Evolutionary conservation across 257 asterid genomes (phyloP).

Genomic region (Solanum habrochaites): DNA sequence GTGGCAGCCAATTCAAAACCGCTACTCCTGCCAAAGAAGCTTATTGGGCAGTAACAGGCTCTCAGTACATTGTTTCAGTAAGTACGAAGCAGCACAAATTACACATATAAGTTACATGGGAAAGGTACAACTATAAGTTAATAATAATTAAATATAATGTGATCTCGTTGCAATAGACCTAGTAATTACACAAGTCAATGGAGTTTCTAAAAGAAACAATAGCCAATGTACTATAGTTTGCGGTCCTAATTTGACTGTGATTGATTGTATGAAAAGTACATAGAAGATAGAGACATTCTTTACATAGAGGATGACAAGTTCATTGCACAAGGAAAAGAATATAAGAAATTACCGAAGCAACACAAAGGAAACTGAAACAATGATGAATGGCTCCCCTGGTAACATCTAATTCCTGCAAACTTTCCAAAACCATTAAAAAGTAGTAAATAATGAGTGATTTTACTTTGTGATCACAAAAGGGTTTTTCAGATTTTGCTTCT

Average conservation of each 20-base stretch:
- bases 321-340: neutral
- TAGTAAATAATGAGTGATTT: neutral
- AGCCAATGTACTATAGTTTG: neutral
- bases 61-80: neutral
- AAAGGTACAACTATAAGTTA: neutral
- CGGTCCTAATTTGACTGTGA: neutral
- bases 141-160: neutral
- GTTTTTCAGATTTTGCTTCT: neutral
- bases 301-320: neutral
- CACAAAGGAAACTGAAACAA: neutral
- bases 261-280: neutral
- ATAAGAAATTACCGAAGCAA: neutral
- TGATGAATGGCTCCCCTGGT: neutral
- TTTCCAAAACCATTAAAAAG: neutral
- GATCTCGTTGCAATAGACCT: neutral
- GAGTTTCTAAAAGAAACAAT: neutral
- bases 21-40: constrained; percentile 99
- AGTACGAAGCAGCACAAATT: neutral
- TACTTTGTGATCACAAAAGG: neutral
- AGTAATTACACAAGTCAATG: neutral
- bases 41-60: constrained; percentile 19
- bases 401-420: neutral
- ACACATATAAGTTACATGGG: neutral
- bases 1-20: constrained; percentile 98
- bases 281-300: neutral